A percentile compares a stretch with the other conserved stretches of the same genome.
Evolutionary conservation across 352 stramenopile species (phyloP).

Genomic region (Phytophthora pini): DNA sequence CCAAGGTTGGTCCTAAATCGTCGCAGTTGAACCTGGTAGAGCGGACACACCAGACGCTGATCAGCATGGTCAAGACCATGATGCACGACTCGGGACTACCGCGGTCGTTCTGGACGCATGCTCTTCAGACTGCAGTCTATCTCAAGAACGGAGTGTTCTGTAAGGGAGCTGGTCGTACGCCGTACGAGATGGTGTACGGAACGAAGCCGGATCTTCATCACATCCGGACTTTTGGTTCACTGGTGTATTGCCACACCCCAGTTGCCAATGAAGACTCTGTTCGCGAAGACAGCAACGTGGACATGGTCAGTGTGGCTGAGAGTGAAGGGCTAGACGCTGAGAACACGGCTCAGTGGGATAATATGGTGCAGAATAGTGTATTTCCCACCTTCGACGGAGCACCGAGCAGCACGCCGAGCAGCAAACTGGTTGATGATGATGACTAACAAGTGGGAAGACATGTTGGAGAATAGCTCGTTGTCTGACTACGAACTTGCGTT

Average conservation of each 20-base stretch:
- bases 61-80: slow-evolving; percentile 18
- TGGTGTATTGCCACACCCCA: slow-evolving; percentile 6
- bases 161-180: slow-evolving; percentile 3
- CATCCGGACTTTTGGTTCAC: slow-evolving; percentile 9
- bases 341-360: no score
- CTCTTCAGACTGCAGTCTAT: slow-evolving; percentile 18
- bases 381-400: no score
- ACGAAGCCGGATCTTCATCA: slow-evolving; percentile 14
- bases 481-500: no score
- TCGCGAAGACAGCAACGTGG: no score
- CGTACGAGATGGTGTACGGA: slow-evolving; percentile 12
- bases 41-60: slow-evolving; percentile 12
- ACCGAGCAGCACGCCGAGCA: no score
- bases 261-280: background rate
- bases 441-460: no score
- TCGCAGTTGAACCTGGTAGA: slow-evolving; percentile 12
- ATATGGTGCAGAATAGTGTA: no score
- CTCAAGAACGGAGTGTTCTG: slow-evolving; percentile 17
- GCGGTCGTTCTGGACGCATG: slow-evolving; percentile 9
- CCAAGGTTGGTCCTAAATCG: slow-evolving; percentile 1
- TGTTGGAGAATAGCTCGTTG: no score
- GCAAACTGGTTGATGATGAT: no score
- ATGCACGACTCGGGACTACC: slow-evolving; percentile 18
- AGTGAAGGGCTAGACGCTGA: no score
- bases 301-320: no score